Evolutionary conservation across 2,329 filamentous ascomycete genomes (phyloP), one percentile per base, ranked within the genome.

Genomic region (Metarhizium guizhouense): DNA sequence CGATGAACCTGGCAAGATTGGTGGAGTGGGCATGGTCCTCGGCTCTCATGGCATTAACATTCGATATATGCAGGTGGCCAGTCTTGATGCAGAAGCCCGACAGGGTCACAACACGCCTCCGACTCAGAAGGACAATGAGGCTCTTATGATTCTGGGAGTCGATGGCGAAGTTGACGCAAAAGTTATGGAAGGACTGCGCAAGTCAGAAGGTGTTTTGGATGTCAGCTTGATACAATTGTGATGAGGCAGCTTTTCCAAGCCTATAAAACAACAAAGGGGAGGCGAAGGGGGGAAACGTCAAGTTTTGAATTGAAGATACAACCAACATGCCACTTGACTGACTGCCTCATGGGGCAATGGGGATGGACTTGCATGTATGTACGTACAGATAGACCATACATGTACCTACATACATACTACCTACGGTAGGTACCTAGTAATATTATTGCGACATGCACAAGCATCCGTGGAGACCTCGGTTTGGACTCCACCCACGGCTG

Each of bases 1-100:
- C 64, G 88, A 94, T 65, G 80, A 85, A 60, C 87, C 87, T 0
- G 89, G 89, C 11, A 92, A 91, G 75, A 93, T 94, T 67, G 89
- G 89, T 2, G 83, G 84, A 42, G 88, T 94, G 3, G 89, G 89
- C 1, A 84, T 78, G 56, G 77, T 84, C 53, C 72, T 93, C 30
- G 89, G 88, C 0, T 77, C 77, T 42, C 80, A 86, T 42, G 83
- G 82, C 0, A 83, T 94, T 53, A 94, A 94, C 64, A 90, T 93
- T 67, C 81, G 80, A 49, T 91, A 86, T 66, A 94, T 93, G 89
- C 85, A 82, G 65, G 88, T 92, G 2, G 80, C 79, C 3, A 74
- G 76, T 16, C 67, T 87, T 59, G 76, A 68, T 56, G 55, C 58
- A 53, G 58, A 60, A 49, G 55, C 58, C 34, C 56, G 51, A 40